Base-by-base conservation (phyloP, 495 filamentous ascomycete genomes). In the Immersiella caudata region DNA sequence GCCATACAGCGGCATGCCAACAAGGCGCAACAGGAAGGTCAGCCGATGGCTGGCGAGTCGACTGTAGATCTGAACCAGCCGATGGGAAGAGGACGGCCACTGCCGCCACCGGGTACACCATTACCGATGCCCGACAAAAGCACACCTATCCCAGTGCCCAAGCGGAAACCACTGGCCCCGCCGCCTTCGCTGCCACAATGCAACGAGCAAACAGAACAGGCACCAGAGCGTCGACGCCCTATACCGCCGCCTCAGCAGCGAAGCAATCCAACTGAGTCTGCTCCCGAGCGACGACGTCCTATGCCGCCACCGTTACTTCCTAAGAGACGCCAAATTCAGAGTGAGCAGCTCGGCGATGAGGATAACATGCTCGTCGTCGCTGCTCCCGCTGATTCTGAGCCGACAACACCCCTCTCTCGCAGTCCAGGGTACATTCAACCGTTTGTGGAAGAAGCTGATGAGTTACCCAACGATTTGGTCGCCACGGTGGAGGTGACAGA, bases 101-200 rank as follows among this genome's bases (percentile, higher is more conserved):
- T 94, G 2, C 91, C 92, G n/a, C 89, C 87, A 8, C 91, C 91
- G 6, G 88, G 90, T 36, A 87, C 84, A 29, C 89, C 89, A 6
- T 79, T 88, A 11, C 87, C 87, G 4, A 82, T 81, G 54, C 84
- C 87, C 18, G 84, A 85, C 6, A 87, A 86, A 68, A 82, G 82
- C 9, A 79, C 83, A 21, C 81, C 88, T 0, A 82, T 84, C 57
- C 79, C 81, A 20, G 75, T 88, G 1, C 88, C 90, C 18, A 93
- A 79, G 60, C 78, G 75, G 22, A 79, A 80, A 40, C 79, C 79
- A 11, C 64, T 82, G 6, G 79, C 84, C 27, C 79, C 81, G 0
- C 79, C 83, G 11, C 70, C 80, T 27, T 70, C 73, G 22, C 71
- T 40, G 26, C 55, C 51, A 3, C 76, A 76, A 70, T 22, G 52